These are phyloP conservation scores for Aquilaria malaccensis DNA, from an alignment of 345 rosid genomes.

Conservation along the genomic window DNA sequence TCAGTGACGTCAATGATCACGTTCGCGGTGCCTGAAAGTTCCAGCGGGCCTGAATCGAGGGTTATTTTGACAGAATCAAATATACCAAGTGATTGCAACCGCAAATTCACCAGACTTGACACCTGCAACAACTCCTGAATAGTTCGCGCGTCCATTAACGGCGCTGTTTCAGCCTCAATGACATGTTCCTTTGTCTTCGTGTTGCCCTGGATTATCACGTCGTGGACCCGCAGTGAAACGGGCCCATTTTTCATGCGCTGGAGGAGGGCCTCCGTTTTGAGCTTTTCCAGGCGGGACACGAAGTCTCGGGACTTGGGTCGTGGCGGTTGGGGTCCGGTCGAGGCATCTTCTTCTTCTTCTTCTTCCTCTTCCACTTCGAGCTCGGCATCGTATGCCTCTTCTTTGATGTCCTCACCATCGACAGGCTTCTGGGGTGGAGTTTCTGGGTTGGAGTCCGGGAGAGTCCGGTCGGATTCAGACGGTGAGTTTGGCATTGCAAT, in stretches of 20 bases:
- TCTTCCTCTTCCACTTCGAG: constrained; percentile 30
- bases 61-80: constrained; percentile 78
- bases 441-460: not conserved
- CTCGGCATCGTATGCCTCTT: not conserved
- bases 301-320: constrained; percentile 23
- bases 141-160: constrained; percentile 47
- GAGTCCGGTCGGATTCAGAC: not conserved
- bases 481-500: too few species aligned
- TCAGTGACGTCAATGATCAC: constrained; percentile 71
- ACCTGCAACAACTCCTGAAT: constrained; percentile 74
- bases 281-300: constrained; percentile 20
- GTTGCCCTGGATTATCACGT: constrained; percentile 74
- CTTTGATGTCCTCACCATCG: constrained; percentile 2
- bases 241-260: constrained; percentile 38
- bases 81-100: constrained; percentile 58
- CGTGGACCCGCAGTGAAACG: constrained; percentile 78
- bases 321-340: constrained; percentile 16
- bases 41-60: constrained; percentile 82
- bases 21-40: constrained; percentile 82
- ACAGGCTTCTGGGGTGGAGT: not conserved
- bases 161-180: constrained; percentile 59
- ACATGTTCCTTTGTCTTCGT: constrained; percentile 66
- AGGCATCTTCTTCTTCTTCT: constrained; percentile 21
- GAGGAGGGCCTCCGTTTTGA: constrained; percentile 42
- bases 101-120: constrained; percentile 47